Evolutionary conservation across 2,329 filamentous ascomycete genomes (phyloP).

Genomic region (Alternaria sp.): DNA sequence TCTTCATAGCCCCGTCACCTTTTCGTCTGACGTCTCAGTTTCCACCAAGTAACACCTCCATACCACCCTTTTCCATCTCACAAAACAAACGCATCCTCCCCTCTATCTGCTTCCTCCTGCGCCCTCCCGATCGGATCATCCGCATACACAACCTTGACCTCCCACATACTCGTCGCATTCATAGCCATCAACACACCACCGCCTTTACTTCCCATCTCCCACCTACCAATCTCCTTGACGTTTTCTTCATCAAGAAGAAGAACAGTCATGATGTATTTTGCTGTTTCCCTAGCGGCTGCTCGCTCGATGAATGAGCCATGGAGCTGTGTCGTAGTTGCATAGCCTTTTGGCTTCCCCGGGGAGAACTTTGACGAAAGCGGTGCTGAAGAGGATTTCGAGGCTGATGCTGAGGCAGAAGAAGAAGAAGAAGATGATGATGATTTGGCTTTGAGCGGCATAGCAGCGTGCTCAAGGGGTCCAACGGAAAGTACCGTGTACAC

Average conservation of each 20-base stretch:
- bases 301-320: slow-evolving; percentile 15
- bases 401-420: background rate
- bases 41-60: background rate
- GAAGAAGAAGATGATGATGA: background rate
- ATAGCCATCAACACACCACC: slow-evolving; percentile 30
- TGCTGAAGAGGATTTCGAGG: background rate
- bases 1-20: background rate
- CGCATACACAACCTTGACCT: slow-evolving; percentile 31
- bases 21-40: background rate
- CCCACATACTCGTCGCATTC: slow-evolving; percentile 23
- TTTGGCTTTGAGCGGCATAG: background rate
- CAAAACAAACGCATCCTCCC: background rate
- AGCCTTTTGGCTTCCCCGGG: slow-evolving; percentile 9
- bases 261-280: slow-evolving; percentile 21
- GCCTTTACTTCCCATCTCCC: slow-evolving; percentile 16
- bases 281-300: slow-evolving; percentile 18
- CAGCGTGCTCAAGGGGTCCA: slow-evolving; percentile 22
- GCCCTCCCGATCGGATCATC: slow-evolving; percentile 26
- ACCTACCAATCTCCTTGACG: slow-evolving; percentile 18
- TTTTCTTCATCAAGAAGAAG: slow-evolving; percentile 14
- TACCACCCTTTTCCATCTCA: background rate
- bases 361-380: background rate
- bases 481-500: slow-evolving; percentile 29
- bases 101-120: slow-evolving; percentile 15
- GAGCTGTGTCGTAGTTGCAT: slow-evolving; percentile 11